phyloP scores from a whole-genome alignment of 495 filamentous ascomycete genomes.

The Aspergillus nidulans region DNA sequence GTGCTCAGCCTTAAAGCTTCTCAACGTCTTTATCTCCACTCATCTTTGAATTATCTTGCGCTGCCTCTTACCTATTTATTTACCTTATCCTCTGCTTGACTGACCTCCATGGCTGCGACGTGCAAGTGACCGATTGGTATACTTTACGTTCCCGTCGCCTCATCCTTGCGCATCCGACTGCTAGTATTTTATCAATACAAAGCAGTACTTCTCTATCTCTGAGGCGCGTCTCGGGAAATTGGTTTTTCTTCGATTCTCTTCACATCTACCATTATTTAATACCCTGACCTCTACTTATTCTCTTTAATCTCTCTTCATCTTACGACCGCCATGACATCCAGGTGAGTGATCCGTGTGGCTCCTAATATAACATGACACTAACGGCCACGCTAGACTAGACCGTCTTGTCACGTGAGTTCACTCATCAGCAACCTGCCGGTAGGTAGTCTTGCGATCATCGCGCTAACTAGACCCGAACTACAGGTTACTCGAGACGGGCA shows the following conservation, averaged over 20 bases:
- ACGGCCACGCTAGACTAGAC: conserved; percentile 62
- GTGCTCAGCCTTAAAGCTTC: conserved; percentile 1
- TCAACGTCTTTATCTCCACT: conserved; percentile 6
- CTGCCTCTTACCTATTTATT: neutral
- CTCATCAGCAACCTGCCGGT: conserved; percentile 9
- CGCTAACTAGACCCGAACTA: conserved; percentile 28
- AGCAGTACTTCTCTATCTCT: conserved; percentile 5
- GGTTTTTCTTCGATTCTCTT: conserved; percentile 9
- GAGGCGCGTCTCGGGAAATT: conserved; percentile 14
- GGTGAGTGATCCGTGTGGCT: conserved; percentile 34
- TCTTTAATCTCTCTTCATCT: conserved; percentile 15
- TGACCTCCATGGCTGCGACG: conserved; percentile 20
- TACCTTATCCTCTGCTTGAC: neutral
- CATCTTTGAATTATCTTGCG: conserved; percentile 6
- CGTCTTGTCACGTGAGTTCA: conserved; percentile 86
- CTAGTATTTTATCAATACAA: conserved; percentile 9
- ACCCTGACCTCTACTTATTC: conserved; percentile 7
- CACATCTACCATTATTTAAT: conserved; percentile 1
- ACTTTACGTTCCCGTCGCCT: conserved; percentile 18
- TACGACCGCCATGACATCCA: conserved; percentile 48
- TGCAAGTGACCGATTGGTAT: conserved; percentile 15
- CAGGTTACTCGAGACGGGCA: conserved; percentile 93
- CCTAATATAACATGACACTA: conserved; percentile 28
- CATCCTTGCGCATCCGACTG: conserved; percentile 10
- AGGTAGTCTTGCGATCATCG: neutral